These are phyloP conservation scores for Centrapalus pauciflorus DNA, from an alignment of 129 eudicot species.

Conservation along the genomic window DNA sequence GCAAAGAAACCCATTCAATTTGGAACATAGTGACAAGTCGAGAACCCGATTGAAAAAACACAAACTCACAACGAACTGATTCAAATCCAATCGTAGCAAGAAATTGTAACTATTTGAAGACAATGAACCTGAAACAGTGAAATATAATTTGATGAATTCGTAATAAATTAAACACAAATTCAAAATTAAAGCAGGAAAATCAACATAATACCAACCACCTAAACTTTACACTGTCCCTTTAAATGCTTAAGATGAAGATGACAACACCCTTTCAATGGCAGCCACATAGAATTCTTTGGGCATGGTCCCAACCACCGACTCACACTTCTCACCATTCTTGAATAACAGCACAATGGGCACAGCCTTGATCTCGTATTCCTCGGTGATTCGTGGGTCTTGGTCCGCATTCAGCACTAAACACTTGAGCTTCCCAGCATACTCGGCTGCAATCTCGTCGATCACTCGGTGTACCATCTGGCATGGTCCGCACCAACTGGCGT, in stretches of 20 bases:
- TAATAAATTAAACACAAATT: background rate
- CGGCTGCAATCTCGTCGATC: conserved; percentile 81
- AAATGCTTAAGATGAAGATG: conserved; percentile 34
- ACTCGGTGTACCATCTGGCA: conserved; percentile 94
- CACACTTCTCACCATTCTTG: conserved; percentile 73
- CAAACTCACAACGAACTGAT: too few species aligned
- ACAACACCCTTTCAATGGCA: conserved; percentile 68
- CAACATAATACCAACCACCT: background rate
- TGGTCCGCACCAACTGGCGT: conserved; percentile 99
- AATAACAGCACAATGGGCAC: conserved; percentile 91
- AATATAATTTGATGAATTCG: too few species aligned
- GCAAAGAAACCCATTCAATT: too few species aligned
- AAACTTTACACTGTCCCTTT: conserved; percentile 7
- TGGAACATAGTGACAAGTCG: too few species aligned
- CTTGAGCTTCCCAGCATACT: conserved; percentile 67
- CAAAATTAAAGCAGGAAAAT: background rate
- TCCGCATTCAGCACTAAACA: conserved; percentile 72
- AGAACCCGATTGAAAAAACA: too few species aligned
- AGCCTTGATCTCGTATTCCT: conserved; percentile 78
- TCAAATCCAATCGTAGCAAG: too few species aligned
- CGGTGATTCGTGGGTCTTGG: conserved; percentile 53
- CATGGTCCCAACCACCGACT: conserved; percentile 82
- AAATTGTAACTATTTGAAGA: too few species aligned
- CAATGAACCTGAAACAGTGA: too few species aligned
- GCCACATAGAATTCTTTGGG: conserved; percentile 92